Evolutionary conservation across 1,284 basidiomycete species (phyloP).

Genomic region (Grifola frondosa): DNA sequence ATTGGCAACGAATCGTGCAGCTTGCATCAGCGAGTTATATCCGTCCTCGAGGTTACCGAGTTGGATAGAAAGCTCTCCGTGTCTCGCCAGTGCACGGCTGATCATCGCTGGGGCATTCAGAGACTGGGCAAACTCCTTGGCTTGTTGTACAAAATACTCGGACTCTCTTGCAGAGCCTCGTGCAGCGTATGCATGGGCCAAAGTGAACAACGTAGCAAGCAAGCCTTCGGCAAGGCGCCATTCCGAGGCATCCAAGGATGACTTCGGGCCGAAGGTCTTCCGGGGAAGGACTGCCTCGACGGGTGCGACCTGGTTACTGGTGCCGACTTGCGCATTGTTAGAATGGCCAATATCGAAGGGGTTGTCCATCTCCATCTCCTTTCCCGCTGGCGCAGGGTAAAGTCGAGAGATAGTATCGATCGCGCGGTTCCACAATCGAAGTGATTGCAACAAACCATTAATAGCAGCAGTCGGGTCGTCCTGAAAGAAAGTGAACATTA

Average conservation of each 20-base stretch:
- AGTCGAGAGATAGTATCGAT: constrained; percentile 70
- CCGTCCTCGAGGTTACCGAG: constrained; percentile 59
- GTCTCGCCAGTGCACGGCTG: constrained; percentile 61
- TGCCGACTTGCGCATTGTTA: too few relatives aligned
- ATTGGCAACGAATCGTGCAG: constrained; percentile 46
- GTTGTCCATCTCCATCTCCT: constrained; percentile 43
- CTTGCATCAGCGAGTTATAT: constrained; percentile 49
- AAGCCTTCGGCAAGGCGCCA: constrained; percentile 77
- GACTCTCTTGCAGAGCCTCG: constrained; percentile 82
- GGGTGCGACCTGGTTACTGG: constrained; percentile 6
- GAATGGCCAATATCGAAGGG: constrained; percentile 55
- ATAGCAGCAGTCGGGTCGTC: constrained; percentile 65
- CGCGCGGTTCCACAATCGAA: constrained; percentile 81
- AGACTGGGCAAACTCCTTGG: constrained; percentile 63
- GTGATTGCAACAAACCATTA: constrained; percentile 63
- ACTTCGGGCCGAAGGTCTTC: constrained; percentile 24
- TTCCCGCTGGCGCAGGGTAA: constrained; percentile 35
- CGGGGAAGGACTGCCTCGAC: constrained; percentile 14
- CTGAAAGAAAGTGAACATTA: constrained; percentile 37
- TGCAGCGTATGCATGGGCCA: constrained; percentile 60
- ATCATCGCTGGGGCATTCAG: constrained; percentile 65
- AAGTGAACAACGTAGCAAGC: constrained; percentile 60
- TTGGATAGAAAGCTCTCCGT: constrained; percentile 68
- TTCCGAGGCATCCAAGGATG: constrained; percentile 58
- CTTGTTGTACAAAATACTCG: constrained; percentile 79